phyloP scores from a whole-genome alignment of 495 filamentous ascomycete genomes.

The Cryomyces antarcticus region DNA sequence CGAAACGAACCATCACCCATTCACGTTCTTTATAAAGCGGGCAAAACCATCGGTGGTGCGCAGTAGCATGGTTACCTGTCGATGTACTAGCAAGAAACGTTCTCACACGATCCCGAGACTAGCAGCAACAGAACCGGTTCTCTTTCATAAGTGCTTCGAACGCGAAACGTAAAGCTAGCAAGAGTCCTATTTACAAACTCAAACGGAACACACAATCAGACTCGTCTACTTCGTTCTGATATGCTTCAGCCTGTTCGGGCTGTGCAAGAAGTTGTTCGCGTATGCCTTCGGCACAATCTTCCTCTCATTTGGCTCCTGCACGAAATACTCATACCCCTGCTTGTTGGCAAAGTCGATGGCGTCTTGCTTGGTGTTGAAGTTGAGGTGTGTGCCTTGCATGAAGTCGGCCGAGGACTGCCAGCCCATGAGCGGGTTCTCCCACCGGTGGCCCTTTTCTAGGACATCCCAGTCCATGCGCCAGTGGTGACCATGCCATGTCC shows the following conservation, averaged over 20 bases:
- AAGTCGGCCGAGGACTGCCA: constrained; percentile 91
- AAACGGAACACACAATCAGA: no score
- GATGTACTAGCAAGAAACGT: no score
- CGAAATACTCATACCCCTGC: constrained; percentile 97
- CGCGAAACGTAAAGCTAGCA: no score
- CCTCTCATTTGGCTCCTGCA: constrained; percentile 86
- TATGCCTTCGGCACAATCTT: constrained; percentile 80
- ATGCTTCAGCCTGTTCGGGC: constrained; percentile 68
- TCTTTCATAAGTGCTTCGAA: neutral
- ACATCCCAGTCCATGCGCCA: constrained; percentile 99
- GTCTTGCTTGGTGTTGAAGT: constrained; percentile 87
- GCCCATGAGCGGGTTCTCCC: constrained; percentile 96
- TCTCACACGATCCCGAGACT: no score
- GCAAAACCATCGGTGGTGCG: no score
- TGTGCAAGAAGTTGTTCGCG: constrained; percentile 85
- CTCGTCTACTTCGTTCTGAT: constrained; percentile 66
- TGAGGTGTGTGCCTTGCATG: constrained; percentile 78
- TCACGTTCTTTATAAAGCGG: no score
- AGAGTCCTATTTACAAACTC: no score
- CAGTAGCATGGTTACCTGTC: no score
- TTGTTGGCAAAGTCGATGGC: constrained; percentile 91
- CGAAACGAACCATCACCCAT: no score
- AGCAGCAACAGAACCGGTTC: neutral
- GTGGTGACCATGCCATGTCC: constrained; percentile 55
- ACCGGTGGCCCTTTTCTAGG: constrained; percentile 67